Percentiles rank a stretch among this genome's conserved stretches.
These are phyloP conservation scores for Nakataea oryzae DNA, from an alignment of 2,329 filamentous ascomycete species.

Conservation along the genomic window DNA sequence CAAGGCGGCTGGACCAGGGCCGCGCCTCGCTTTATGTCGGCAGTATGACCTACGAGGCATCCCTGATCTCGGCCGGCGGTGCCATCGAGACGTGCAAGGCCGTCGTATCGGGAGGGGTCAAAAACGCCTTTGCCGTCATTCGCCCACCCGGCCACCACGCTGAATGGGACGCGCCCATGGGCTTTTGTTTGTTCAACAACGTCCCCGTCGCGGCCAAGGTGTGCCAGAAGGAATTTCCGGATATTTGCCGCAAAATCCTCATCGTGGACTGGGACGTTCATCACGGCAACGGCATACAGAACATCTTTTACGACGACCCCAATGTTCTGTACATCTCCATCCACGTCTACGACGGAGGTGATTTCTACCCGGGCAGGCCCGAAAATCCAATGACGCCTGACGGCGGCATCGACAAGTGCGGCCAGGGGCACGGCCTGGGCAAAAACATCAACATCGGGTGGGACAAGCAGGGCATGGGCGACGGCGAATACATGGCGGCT, in stretches of 20 bases:
- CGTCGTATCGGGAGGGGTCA: conserved; percentile 73
- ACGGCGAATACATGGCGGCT: conserved; percentile 92
- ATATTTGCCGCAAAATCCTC: conserved; percentile 75
- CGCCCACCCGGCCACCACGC: conserved; percentile 93
- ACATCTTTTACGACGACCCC: conserved; percentile 89
- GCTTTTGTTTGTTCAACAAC: conserved; percentile 97
- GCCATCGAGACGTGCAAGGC: conserved; percentile 93
- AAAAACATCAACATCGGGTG: conserved; percentile 59
- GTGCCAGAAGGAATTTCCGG: conserved; percentile 72
- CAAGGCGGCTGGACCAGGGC: conserved; percentile 47
- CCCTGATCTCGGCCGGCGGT: conserved; percentile 77
- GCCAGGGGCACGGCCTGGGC: conserved; percentile 41
- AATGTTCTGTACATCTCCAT: conserved; percentile 94
- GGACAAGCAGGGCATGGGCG: conserved; percentile 73
- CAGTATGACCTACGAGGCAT: conserved; percentile 68
- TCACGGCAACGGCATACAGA: conserved; percentile 86
- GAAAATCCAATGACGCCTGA: conserved; percentile 47
- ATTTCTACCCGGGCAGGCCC: conserved; percentile 70
- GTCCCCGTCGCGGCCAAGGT: conserved; percentile 86
- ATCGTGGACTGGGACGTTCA: conserved; percentile 88
- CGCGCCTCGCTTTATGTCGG: conserved; percentile 78
- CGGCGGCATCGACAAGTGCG: conserved; percentile 50
- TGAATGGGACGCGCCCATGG: conserved; percentile 75
- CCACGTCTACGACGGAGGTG: conserved; percentile 75
- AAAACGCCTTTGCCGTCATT: conserved; percentile 93